phyloP scores from a whole-genome alignment of 768 basidiomycete genomes.

The Russula sp. region DNA sequence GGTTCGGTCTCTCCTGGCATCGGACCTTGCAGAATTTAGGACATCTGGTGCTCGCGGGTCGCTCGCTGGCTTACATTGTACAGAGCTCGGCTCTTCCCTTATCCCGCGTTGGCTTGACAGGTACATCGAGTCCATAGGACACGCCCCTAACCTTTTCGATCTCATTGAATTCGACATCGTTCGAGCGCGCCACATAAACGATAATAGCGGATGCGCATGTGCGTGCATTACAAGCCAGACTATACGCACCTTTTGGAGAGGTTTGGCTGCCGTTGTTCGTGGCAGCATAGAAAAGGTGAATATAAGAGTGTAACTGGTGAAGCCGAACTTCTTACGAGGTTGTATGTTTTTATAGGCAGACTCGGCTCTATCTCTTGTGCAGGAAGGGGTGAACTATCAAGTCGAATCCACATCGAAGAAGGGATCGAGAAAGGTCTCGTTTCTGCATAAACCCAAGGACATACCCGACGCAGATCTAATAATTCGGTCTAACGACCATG shows the following conservation, averaged over 20 bases:
- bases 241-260: neutral
- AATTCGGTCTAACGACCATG: neutral
- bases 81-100: neutral
- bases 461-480: neutral
- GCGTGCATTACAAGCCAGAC: neutral
- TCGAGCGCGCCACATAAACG: neutral
- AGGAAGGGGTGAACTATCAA: neutral
- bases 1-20: neutral
- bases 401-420: neutral
- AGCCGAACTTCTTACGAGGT: neutral
- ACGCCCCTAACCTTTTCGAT: neutral
- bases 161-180: neutral
- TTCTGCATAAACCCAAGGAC: neutral
- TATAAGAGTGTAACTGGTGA: neutral
- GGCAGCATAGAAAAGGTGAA: neutral
- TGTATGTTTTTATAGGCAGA: neutral
- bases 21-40: neutral
- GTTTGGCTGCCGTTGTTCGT: neutral
- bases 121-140: constrained; percentile 2
- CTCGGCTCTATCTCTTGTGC: neutral
- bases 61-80: neutral
- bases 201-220: neutral
- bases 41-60: neutral
- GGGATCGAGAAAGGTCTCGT: neutral
- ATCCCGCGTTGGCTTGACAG: constrained; percentile 6